phyloP scores from a whole-genome alignment of 2,329 filamentous ascomycete species.

The Basipetospora chlamydospora region DNA sequence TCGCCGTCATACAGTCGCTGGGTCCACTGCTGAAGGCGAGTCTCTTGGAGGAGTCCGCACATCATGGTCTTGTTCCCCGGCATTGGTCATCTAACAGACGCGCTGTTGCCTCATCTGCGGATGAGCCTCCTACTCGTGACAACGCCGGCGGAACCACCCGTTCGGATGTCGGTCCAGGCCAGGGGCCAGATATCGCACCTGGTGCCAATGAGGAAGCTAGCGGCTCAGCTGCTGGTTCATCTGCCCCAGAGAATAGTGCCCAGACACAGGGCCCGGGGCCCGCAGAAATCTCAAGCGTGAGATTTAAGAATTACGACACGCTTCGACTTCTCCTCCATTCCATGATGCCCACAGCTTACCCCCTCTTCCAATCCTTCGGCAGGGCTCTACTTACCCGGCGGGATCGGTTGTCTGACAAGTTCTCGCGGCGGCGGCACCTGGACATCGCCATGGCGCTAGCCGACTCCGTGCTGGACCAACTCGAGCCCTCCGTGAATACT shows the following conservation, averaged over 20 bases:
- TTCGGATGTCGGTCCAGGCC: constrained; percentile 6
- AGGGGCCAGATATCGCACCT: constrained; percentile 13
- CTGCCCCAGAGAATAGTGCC: constrained; percentile 21
- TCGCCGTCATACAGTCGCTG: constrained; percentile 56
- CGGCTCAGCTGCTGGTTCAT: constrained; percentile 9
- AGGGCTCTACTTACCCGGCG: constrained; percentile 67
- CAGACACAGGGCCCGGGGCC: not conserved
- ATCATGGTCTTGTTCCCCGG: constrained; percentile 60
- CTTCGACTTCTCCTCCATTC: constrained; percentile 65
- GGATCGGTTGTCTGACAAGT: constrained; percentile 44
- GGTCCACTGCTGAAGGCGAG: constrained; percentile 67
- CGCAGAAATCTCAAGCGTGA: constrained; percentile 11
- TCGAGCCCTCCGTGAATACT: constrained; percentile 33
- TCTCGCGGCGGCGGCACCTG: constrained; percentile 36
- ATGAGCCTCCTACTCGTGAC: not conserved
- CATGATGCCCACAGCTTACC: constrained; percentile 64
- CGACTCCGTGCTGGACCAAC: constrained; percentile 51
- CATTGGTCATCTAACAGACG: constrained; percentile 33
- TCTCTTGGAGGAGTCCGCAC: constrained; percentile 68
- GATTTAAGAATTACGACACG: constrained; percentile 61
- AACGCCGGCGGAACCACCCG: not conserved
- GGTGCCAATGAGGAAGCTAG: not conserved
- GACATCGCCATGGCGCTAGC: constrained; percentile 53
- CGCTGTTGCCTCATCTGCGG: not conserved
- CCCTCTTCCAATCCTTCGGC: constrained; percentile 74